Base-by-base conservation (phyloP, 352 stramenopile species). In the Pythium biforme region DNA sequence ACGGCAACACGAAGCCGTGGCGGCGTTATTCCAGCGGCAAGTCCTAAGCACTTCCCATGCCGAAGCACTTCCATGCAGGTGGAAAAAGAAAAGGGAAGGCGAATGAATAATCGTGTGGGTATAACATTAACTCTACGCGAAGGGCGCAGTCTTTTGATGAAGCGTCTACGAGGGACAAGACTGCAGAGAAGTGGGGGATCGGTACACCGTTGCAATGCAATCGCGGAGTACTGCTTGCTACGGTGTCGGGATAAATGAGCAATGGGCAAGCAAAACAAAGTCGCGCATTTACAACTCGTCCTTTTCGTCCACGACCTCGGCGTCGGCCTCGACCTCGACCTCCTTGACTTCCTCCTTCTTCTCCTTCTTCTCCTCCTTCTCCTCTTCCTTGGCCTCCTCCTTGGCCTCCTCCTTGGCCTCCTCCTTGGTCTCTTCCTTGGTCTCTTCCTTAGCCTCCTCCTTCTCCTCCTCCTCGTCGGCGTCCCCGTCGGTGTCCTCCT, bases 341-440 rank as follows among this genome's bases (percentile, higher is more conserved):
- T 74, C 59, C 55, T 69, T 54, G 4, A 49, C 52, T 20, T 52
- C 55, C 33, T 62, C 62, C 25, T 70, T 62, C 34, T 68, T 59
- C 49, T 76, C 62, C 20, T 75, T 72, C 11, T 82, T 70, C 9
- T 66, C 70, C 25, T 86, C 79, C 29, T 88, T 78, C 33, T 87
- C 77, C 22, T 85, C 70, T 8, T 77, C 60, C 22, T 71, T 73
- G 55, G 69, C 46, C 23, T 68, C 48, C 12, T 60, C 37, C 45
- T 69, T 53, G 33, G 71, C 50, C 14, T 52, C 75, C 43, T 88
- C 83, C 62, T 92, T 84, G 47, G 83, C 76, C 72, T 86, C 79
- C 12, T 70, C 76, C 64, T 71, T 73, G 55, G 69, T 45, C 23
- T 68, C 48, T 9, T 60, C 37, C 45, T 69, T 53, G 33, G 71